Evolutionary conservation across 2,329 filamentous ascomycete species (phyloP), one percentile per base, ranked within the genome.

Genomic region (Aspergillus cejpii): DNA sequence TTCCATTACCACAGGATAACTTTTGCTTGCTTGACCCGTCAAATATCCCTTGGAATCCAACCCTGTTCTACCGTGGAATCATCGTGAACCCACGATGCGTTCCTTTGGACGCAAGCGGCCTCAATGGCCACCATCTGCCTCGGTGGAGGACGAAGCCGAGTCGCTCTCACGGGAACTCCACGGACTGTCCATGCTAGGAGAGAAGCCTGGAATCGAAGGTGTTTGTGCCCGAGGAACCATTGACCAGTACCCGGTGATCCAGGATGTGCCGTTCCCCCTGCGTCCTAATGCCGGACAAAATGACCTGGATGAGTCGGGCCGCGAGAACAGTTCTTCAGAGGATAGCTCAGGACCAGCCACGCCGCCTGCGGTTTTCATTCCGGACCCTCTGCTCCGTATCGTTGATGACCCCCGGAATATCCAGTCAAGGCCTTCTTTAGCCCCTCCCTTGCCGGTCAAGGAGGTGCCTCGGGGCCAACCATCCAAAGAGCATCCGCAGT

Each of bases 211-310:
- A 15, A 26, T 60, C 14, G 61, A 66, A 43, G 63, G 63, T n/a
- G 58, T 59, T 14, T 51, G 59, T 41, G 52, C 45, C 43, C 59
- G 66, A 51, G 71, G 72, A 34, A 60, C 64, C 33, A 56, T 73
- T 48, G 69, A 73, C 50, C 72, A 74, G 49, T 63, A 63, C 43
- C 71, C 71, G 5, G 59, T 74, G 34, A 63, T 74, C 37, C 45
- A 70, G 42, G 53, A 65, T 39, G 44, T 51, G 12, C 43, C 54
- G 27, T 48, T 50, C 27, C 46, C 43, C 44, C 14, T 51, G 42
- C 21, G 27, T 55, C 40, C 43, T 53, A 41, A 48, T 39, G 34
- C 44, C 41, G 55, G 43, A 11, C 3, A 34, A 17, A 17, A 20
- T 34, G 31, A 12, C 15, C 15, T 17, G 42, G 57, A 45, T 40